Evolutionary conservation across 257 asterid genomes (phyloP), one percentile per base, ranked within the genome.

Genomic region (Primulina huaijiensis): DNA sequence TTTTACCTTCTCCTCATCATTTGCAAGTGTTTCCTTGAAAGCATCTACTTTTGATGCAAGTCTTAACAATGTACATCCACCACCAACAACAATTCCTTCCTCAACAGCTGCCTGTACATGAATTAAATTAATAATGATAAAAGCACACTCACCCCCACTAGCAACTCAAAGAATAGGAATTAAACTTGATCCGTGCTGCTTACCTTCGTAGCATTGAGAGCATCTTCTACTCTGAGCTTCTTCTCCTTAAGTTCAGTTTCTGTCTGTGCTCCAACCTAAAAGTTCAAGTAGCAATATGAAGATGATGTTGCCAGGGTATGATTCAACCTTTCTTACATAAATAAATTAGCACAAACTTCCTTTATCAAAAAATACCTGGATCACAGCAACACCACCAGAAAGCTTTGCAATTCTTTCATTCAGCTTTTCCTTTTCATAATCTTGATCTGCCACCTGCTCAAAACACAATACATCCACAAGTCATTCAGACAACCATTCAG

Each of bases 71-170:
- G 97, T 86, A 74, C 99, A 94, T 23, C 99, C 99, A 72, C 99
- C 99, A 25, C 99, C 99, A 60, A 94, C 97, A 73, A 94, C 97
- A 70, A 94, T 94, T 53, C 99, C 99, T 79, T 94, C 99, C 89
- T 94, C 99, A 69, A 94, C 97, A 75, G 99, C 99, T 2, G 99
- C 99, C 99, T 94, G 87, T 23, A 73, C 69, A 52, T 52, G 58
- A 78, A 73, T 8, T 8, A 38, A 61, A 12, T 20, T 1, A 30
- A 5, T 31, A 23, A n/a, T 58, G 27, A 3, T 12, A 52, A 2
- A 73, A 43, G 14, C n/a, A 31, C 40, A 65, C 40, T 20, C 11
- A 50, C 19, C 3, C 3, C 8, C 20, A 58, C 34, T 19, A 72
- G 11, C 20, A 59, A 55, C 55, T 38, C 16, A n/a, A 70, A 35